Conservation (phyloP, 2,329 filamentous ascomycete genomes). For the Sporothrix brunneoviolacea region DNA sequence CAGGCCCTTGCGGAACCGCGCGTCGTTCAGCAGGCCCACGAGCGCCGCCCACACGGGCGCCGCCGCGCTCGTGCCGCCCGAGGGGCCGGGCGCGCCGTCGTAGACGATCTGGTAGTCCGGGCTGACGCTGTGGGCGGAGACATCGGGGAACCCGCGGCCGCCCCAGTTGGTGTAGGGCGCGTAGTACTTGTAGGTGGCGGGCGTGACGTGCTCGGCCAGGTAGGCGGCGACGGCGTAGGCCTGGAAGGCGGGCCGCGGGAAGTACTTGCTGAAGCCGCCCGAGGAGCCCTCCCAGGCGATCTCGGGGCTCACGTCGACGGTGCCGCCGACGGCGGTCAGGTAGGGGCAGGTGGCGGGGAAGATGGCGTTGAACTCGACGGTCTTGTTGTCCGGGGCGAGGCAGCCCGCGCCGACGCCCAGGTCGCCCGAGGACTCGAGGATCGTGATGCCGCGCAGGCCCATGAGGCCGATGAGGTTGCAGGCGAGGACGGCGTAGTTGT, state of each 20-base stretch:
- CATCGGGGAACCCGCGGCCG: slow-evolving; percentile 26
- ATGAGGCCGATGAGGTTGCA: slow-evolving; percentile 58
- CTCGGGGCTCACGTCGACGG: slow-evolving; percentile 42
- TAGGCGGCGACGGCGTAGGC: slow-evolving; percentile 40
- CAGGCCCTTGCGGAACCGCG: slow-evolving; percentile 48
- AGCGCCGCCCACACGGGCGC: slow-evolving; percentile 57
- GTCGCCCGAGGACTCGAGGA: slow-evolving; percentile 62
- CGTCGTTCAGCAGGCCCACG: slow-evolving; percentile 58
- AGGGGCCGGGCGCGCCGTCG: slow-evolving; percentile 21
- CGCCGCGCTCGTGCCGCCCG: slow-evolving; percentile 44
- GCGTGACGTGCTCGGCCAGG: slow-evolving; percentile 23
- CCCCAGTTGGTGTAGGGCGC: slow-evolving; percentile 35
- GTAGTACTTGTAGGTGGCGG: slow-evolving; percentile 41
- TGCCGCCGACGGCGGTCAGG: slow-evolving; percentile 57
- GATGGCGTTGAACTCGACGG: slow-evolving; percentile 36
- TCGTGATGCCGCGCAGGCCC: slow-evolving; percentile 57
- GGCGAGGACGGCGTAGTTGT: slow-evolving; percentile 44
- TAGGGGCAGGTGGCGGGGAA: slow-evolving; percentile 45
- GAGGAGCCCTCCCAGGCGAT: slow-evolving; percentile 46
- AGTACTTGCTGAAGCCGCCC: slow-evolving; percentile 45
- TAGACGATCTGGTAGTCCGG: slow-evolving; percentile 28
- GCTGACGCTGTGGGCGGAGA: slow-evolving; percentile 21
- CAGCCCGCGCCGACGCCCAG: slow-evolving; percentile 28
- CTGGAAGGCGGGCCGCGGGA: slow-evolving; percentile 38
- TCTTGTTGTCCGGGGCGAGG: slow-evolving; percentile 21